phyloP scores from a whole-genome alignment of 352 stramenopile genomes.

The Phytophthora palmivora region DNA sequence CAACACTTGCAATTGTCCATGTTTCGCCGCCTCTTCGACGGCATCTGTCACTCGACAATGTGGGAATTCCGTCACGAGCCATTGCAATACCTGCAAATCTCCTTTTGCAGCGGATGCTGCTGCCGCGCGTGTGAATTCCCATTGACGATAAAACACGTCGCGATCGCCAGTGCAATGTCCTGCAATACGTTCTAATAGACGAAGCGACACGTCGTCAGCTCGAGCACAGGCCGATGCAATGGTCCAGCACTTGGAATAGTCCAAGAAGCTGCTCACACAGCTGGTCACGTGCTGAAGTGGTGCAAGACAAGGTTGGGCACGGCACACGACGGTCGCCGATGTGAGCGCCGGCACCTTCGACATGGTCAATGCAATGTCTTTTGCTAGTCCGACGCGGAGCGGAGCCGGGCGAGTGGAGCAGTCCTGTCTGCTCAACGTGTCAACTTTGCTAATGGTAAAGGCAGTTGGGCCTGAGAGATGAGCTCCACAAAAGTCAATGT shows the following conservation, averaged over 20 bases:
- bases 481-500: conserved; percentile 2
- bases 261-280: conserved; percentile 39
- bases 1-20: conserved; percentile 34
- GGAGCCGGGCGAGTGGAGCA: conserved; percentile 16
- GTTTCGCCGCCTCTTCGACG: conserved; percentile 41
- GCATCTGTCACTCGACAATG: conserved; percentile 36
- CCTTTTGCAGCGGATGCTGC: conserved; percentile 20
- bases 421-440: conserved; percentile 29
- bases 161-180: conserved; percentile 18
- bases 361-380: conserved; percentile 2
- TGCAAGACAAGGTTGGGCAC: conserved; percentile 31
- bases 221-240: conserved; percentile 32
- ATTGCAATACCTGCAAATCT: conserved; percentile 32
- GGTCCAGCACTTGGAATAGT: conserved; percentile 34
- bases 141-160: conserved; percentile 36
- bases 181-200: conserved; percentile 30
- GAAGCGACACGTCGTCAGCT: conserved; percentile 12
- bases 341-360: conserved; percentile 15
- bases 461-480: background rate
- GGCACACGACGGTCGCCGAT: conserved; percentile 35
- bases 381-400: conserved; percentile 28
- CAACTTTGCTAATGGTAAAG: conserved; percentile 12
- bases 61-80: conserved; percentile 29
- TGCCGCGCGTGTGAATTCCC: conserved; percentile 39
- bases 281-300: conserved; percentile 37